Evolutionary conservation across 2,329 filamentous ascomycete genomes (phyloP).

Genomic region (Sphaceloma murrayae): DNA sequence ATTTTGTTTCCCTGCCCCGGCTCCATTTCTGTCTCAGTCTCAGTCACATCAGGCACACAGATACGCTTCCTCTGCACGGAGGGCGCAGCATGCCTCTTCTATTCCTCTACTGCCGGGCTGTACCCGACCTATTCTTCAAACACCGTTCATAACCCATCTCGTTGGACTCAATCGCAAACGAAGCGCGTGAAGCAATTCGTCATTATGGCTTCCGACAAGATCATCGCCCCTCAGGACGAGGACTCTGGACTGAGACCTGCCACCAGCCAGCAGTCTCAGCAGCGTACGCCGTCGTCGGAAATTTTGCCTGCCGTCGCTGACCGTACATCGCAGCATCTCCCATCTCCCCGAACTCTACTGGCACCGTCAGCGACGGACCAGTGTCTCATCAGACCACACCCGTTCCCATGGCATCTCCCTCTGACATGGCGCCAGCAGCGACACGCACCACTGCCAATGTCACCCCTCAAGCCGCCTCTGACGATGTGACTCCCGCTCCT

Average conservation of each 20-base stretch:
- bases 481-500: constrained; percentile 4
- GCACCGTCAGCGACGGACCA: constrained; percentile 1
- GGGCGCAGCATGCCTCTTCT: too few species aligned
- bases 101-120: too few species aligned
- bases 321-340: constrained; percentile 4
- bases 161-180: too few species aligned
- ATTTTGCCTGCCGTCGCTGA: not conserved
- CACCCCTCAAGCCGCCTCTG: not conserved
- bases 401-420: too few species aligned
- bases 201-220: constrained; percentile 11
- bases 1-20: too few species aligned
- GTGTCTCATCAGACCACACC: not conserved
- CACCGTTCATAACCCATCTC: too few species aligned
- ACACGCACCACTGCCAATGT: too few species aligned
- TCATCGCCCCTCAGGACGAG: constrained; percentile 4
- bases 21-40: too few species aligned
- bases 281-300: not conserved
- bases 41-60: too few species aligned
- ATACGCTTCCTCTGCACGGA: too few species aligned
- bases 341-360: constrained; percentile 7
- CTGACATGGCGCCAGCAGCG: too few species aligned
- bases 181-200: not conserved
- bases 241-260: not conserved
- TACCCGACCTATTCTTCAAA: too few species aligned
- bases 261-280: not conserved